Conservation (phyloP, 352 stramenopile genomes). For the Pythium insidiosum region DNA sequence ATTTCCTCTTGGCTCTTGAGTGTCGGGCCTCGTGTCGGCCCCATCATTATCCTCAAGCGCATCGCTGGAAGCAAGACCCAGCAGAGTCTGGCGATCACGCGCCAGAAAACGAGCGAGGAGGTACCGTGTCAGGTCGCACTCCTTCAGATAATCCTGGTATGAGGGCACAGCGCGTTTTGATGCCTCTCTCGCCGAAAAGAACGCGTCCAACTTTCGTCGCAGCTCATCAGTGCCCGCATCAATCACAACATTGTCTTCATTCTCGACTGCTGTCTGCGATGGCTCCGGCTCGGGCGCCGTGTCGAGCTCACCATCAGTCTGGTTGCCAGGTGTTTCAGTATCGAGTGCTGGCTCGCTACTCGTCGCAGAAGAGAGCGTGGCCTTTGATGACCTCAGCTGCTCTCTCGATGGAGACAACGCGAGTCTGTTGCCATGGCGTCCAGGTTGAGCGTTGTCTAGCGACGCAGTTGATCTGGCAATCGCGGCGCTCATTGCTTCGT, state of each 20-base stretch:
- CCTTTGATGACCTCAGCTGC: not conserved
- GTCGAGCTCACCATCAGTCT: conserved; percentile 20
- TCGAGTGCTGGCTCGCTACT: no score
- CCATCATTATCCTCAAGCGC: not conserved
- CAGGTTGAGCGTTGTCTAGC: no score
- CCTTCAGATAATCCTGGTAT: conserved; percentile 8
- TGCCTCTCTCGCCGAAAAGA: no score
- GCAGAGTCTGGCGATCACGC: conserved; percentile 6
- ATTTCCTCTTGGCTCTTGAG: not conserved
- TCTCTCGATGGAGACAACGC: conserved; percentile 2
- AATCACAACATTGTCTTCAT: conserved; percentile 26
- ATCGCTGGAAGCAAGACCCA: not conserved
- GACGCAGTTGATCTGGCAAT: conserved; percentile 4
- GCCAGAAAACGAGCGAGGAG: conserved; percentile 7
- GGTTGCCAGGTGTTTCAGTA: no score
- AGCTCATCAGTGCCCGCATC: no score
- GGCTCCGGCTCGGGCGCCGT: conserved; percentile 16
- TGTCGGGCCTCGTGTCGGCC: not conserved
- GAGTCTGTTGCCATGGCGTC: not conserved
- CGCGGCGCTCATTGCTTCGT: conserved; percentile 31
- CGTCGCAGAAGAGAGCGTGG: no score
- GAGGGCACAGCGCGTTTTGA: no score
- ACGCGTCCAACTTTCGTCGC: not conserved
- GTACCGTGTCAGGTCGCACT: conserved; percentile 1
- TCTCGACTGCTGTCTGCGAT: conserved; percentile 19